Percentiles rank a stretch among this genome's conserved stretches.
These are phyloP conservation scores for Lachnellula arida DNA, from an alignment of 2,329 filamentous ascomycete species.

Conservation along the genomic window DNA sequence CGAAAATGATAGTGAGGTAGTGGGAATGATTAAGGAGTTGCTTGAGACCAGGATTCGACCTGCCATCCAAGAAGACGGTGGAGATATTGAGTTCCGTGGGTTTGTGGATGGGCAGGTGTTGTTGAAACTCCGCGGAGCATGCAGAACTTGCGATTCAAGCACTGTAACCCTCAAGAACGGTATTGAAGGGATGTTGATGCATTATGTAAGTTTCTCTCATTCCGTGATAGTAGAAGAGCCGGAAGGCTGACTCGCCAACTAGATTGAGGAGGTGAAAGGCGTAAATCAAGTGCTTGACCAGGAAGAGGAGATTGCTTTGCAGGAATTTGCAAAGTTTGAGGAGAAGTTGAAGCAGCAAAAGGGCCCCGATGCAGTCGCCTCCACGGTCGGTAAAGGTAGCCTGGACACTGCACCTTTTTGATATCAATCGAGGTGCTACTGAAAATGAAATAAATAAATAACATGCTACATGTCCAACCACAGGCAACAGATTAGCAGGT, in stretches of 20 bases:
- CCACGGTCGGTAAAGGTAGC: constrained; percentile 23
- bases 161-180: constrained; percentile 96
- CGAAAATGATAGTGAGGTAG: constrained; percentile 88
- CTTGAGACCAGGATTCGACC: constrained; percentile 92
- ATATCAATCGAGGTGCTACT: constrained; percentile 3
- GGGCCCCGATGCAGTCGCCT: constrained; percentile 24
- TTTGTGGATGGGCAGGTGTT: constrained; percentile 83
- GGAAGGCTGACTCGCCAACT: constrained; percentile 23
- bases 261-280: constrained; percentile 94
- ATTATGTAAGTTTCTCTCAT: constrained; percentile 63
- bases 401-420: constrained; percentile 21
- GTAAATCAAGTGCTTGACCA: constrained; percentile 87
- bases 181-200: constrained; percentile 98
- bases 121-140: constrained; percentile 86
- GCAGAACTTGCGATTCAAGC: constrained; percentile 92
- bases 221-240: constrained; percentile 7
- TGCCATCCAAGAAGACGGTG: constrained; percentile 94
- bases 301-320: constrained; percentile 81
- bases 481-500: not conserved
- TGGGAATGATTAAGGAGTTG: constrained; percentile 98
- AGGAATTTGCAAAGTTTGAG: constrained; percentile 93
- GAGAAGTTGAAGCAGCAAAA: constrained; percentile 67
- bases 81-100: constrained; percentile 92
- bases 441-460: not conserved
- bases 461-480: not conserved